Base-by-base conservation (phyloP, 768 basidiomycete genomes). In the Leucosporidium scottii region DNA sequence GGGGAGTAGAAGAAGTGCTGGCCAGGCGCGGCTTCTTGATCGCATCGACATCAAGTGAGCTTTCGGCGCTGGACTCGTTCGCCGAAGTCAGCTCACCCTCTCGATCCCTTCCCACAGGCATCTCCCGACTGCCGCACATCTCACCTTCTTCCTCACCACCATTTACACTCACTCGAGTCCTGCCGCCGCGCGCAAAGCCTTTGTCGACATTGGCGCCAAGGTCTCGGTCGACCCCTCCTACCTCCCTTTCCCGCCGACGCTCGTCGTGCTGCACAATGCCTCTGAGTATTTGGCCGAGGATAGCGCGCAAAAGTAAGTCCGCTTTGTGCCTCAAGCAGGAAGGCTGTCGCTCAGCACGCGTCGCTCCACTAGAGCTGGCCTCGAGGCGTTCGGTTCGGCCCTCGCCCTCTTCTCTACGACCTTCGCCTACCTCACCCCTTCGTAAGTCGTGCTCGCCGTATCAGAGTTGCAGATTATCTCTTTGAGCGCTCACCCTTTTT, bases 91-190 rank as follows among this genome's bases (percentile, higher is more conserved):
- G 34, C 13, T 9, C 7, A 34, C n/a, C 12, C 3, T 12, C 30
- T 12, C 30, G 53, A 27, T 27, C 25, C 12, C 10, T 12, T 30
- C n/a, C 27, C 12, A 3, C 59, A 70, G 69, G 27, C 23, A 61
- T 28, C 48, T 70, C 2, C 69, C 69, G 27, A 27, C 62, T 23
- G 54, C 62, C 17, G 62, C 69, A 4, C 69, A 70, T 8, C n/a
- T 70, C 23, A 57, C 13, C 54, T 70, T 66, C 57, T 70, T 70
- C 59, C 65, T 66, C 53, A 34, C 62, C 6, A 59, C 62, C 4
- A 20, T 17, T 39, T 61, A 70, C 69, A 44, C 39, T 25, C 34
- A 20, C 31, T 31, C 49, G 17, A 60, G 55, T 15, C 31, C 21
- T 1, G 13, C 21, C 7, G 48, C 59, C 0, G 25, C 65, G 0